phyloP scores from a whole-genome alignment of 352 stramenopile species.

The Blastocystis sp. region DNA sequence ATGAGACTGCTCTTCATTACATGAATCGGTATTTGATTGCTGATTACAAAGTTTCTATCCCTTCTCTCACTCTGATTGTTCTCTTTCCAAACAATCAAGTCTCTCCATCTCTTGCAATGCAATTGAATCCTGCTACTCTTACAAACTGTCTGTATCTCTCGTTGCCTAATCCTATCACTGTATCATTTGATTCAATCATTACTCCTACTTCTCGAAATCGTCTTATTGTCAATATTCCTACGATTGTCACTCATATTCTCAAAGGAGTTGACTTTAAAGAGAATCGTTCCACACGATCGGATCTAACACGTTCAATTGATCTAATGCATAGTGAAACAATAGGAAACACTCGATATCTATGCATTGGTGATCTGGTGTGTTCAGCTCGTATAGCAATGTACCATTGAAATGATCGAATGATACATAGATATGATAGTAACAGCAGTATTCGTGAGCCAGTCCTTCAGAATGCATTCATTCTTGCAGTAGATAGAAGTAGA shows the following conservation, averaged over 20 bases:
- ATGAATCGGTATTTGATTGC: slow-evolving; percentile 3
- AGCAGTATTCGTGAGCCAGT: not conserved
- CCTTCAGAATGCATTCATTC: slow-evolving; percentile 29
- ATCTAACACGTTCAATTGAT: too few species aligned
- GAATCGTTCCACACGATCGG: not conserved
- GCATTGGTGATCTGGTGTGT: slow-evolving; percentile 33
- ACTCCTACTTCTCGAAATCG: slow-evolving; percentile 19
- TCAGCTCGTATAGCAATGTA: slow-evolving; percentile 36
- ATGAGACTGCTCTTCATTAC: slow-evolving; percentile 9
- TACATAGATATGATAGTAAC: not conserved
- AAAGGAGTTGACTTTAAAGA: slow-evolving; percentile 23
- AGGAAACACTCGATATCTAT: not conserved
- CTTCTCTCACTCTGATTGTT: slow-evolving; percentile 1
- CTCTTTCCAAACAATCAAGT: slow-evolving; percentile 3
- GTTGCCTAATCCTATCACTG: not conserved
- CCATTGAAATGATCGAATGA: not conserved
- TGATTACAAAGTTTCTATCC: slow-evolving; percentile 3
- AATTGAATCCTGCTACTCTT: not conserved
- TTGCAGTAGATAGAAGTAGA: not conserved
- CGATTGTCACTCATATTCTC: slow-evolving; percentile 6
- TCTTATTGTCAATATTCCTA: slow-evolving; percentile 5
- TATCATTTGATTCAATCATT: slow-evolving; percentile 51
- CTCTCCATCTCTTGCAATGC: not conserved
- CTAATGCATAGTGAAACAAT: not conserved
- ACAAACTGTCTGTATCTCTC: slow-evolving; percentile 34